Evolutionary conservation across 345 rosid genomes (phyloP), one percentile per base, ranked within the genome.

Genomic region (Raphanus sativus): DNA sequence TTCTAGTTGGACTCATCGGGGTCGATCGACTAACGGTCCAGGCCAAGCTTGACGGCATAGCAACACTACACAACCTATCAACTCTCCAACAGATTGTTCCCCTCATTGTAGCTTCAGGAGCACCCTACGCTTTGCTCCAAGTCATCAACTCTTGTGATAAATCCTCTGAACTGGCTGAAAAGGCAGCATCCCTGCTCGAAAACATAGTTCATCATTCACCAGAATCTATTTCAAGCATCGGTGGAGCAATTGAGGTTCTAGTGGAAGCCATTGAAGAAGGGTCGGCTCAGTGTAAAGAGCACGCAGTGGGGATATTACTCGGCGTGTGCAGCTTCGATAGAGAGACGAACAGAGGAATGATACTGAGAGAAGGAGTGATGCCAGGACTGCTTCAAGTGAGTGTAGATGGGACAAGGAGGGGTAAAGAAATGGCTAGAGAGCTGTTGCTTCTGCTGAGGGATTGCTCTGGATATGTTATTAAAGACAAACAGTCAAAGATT

Each of bases 261-360:
- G 97, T 94, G 2, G 94, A 91, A 86, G 83, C 69, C 48, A 82
- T 94, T 0, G 98, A 91, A 85, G 97, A 94, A 33, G 97, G 97
- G 12, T 82, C 92, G 6, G 62, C 26, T 0, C 88, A 83, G 10
- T 83, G 93, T 66, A 86, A 85, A 81, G 97, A 91, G 78, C 88
- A 90, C 10, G 96, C 97, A 0, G 94, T 83, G 34, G 91, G 86
- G 1, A 83, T 94, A 59, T 86, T 94, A 11, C 84, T 91, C 1
- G 72, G 81, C 4, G 68, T 89, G 52, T 91, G 97, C 80, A 82
- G 75, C 75, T 80, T 86, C 38, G 82, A 88, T 75, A 84, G 93
- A 73, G 98, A 91, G 26, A 85, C 71, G 50, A 85, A 88, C 85
- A 77, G 96, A 80, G 90, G 83, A 69, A 59, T 82, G 85, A 87